Evolutionary conservation across 805 yeast species (phyloP).

Genomic region (Jamesozyma piceae): DNA sequence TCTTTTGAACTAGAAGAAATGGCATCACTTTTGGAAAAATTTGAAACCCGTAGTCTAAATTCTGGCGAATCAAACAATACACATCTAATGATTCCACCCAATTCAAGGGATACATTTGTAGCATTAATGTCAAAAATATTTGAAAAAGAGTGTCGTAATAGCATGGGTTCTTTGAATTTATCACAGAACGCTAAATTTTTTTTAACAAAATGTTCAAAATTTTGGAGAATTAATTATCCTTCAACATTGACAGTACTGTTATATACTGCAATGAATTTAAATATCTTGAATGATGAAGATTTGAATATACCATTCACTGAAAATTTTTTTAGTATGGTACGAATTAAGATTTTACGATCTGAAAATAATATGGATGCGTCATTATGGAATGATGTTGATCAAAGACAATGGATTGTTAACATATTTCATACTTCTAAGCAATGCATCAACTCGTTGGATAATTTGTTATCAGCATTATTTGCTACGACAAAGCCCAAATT

Average conservation of each 20-base stretch:
- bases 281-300: slow-evolving; percentile 27
- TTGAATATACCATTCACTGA: slow-evolving; percentile 26
- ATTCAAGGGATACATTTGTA: slow-evolving; percentile 34
- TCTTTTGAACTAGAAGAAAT: slow-evolving; percentile 30
- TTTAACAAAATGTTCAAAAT: slow-evolving; percentile 36
- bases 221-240: slow-evolving; percentile 48
- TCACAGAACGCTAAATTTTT: slow-evolving; percentile 39
- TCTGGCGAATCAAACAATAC: background rate
- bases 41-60: background rate
- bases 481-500: slow-evolving; percentile 46
- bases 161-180: slow-evolving; percentile 15
- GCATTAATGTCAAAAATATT: slow-evolving; percentile 37
- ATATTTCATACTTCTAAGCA: slow-evolving; percentile 39
- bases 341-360: slow-evolving; percentile 14
- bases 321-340: slow-evolving; percentile 30
- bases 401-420: slow-evolving; percentile 41
- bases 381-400: slow-evolving; percentile 39
- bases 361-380: slow-evolving; percentile 20
- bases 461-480: slow-evolving; percentile 35
- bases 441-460: slow-evolving; percentile 38
- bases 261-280: slow-evolving; percentile 40
- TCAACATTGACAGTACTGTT: slow-evolving; percentile 42
- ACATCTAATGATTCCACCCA: slow-evolving; percentile 32
- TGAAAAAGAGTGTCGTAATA: slow-evolving; percentile 27
- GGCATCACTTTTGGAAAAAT: slow-evolving; percentile 22